Conservation (phyloP, 345 rosid species). For the Cardamine resedifolia region DNA sequence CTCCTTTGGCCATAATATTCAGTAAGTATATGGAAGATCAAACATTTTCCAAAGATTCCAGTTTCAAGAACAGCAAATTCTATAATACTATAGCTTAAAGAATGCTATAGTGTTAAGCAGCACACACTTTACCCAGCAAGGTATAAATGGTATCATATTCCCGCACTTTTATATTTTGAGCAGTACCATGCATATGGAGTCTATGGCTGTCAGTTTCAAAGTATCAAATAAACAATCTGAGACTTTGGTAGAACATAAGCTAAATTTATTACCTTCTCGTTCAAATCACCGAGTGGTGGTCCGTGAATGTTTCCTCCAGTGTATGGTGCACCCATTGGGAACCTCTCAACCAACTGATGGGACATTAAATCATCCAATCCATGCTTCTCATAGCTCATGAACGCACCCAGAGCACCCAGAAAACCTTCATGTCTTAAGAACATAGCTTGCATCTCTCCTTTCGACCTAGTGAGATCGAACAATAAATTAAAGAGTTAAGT, state of each 20-base stretch:
- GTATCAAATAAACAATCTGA: not conserved
- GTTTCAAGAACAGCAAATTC: slow-evolving; percentile 16
- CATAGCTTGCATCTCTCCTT: slow-evolving; percentile 95
- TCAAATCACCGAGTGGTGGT: slow-evolving; percentile 91
- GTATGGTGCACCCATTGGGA: slow-evolving; percentile 99
- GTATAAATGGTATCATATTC: slow-evolving; percentile 16
- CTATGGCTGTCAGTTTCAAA: slow-evolving; percentile 9
- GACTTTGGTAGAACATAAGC: not conserved
- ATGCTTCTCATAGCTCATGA: slow-evolving; percentile 98
- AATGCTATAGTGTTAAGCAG: not conserved
- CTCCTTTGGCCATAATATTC: not conserved
- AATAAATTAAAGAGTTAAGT: not conserved
- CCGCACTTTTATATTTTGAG: not conserved
- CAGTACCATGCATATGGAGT: not conserved
- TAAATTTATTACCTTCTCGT: slow-evolving; percentile 74
- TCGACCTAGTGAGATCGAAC: slow-evolving; percentile 61
- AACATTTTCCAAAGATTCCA: not conserved
- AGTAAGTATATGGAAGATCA: not conserved
- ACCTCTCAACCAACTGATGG: slow-evolving; percentile 98
- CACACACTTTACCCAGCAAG: not conserved
- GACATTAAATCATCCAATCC: slow-evolving; percentile 98
- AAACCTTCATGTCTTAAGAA: slow-evolving; percentile 98
- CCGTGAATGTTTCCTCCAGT: slow-evolving; percentile 98
- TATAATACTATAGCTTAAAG: not conserved
- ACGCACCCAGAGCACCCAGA: slow-evolving; percentile 95